Conservation (phyloP, 352 stramenopile genomes). For the Globisporangium paroecandrum region DNA sequence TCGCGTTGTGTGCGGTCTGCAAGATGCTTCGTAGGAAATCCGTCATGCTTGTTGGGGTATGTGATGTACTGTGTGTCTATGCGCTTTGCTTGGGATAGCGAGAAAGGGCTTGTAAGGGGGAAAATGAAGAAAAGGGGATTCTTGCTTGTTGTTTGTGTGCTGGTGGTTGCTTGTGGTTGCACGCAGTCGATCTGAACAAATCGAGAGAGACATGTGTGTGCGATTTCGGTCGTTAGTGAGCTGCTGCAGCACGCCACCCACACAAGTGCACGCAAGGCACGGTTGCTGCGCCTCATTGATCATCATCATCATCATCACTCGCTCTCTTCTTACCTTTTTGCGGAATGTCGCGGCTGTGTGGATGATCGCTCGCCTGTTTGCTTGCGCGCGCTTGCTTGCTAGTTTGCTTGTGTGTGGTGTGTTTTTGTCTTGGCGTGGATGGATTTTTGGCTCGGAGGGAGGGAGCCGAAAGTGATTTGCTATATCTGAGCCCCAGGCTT, state of each 20-base stretch:
- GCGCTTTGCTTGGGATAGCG: conserved; percentile 7
- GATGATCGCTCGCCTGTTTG: not conserved
- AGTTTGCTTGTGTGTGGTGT: not conserved
- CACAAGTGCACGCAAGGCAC: not conserved
- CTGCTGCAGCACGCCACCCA: not conserved
- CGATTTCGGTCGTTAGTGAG: not conserved
- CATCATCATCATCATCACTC: not conserved
- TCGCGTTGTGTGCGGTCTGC: conserved; percentile 42
- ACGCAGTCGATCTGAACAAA: not conserved
- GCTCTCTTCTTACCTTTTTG: conserved; percentile 3
- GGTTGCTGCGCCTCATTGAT: not conserved
- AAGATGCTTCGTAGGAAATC: conserved; percentile 78
- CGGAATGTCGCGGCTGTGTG: not conserved
- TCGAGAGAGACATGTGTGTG: not conserved
- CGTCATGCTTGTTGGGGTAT: conserved; percentile 41
- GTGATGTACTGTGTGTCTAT: conserved; percentile 5
- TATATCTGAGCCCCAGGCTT: not conserved
- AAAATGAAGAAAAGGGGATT: not conserved
- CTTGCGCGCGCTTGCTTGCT: not conserved
- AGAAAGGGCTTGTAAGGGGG: not conserved
- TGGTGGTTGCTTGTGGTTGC: not conserved
- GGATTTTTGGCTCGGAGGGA: conserved; percentile 10
- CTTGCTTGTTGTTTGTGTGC: not conserved
- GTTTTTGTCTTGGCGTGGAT: not conserved
- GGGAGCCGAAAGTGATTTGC: conserved; percentile 9